A percentile compares a stretch with the other conserved stretches of the same genome.
phyloP scores from a whole-genome alignment of 148 eudicot genomes.

The Diospyros kaki region DNA sequence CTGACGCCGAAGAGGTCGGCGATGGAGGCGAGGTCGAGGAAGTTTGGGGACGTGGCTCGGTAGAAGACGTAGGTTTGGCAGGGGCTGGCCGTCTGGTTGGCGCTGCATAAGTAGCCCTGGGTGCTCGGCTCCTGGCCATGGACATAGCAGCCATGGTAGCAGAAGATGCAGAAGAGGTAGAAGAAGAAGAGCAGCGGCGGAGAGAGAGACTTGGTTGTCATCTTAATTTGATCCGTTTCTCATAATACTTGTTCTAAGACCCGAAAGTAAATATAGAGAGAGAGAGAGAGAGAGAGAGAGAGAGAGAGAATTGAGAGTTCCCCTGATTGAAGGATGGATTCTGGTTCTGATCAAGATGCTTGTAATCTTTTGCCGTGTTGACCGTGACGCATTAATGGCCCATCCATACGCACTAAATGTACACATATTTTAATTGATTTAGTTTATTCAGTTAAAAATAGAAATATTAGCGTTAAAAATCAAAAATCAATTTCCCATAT shows the following conservation, averaged over 20 bases:
- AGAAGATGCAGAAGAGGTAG: conserved; percentile 9
- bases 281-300: too few species aligned
- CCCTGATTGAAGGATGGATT: too few species aligned
- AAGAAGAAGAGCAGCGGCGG: conserved; percentile 15
- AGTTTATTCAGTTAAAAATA: too few species aligned
- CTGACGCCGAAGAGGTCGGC: conserved; percentile 73
- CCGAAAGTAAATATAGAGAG: not conserved
- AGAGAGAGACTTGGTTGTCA: conserved; percentile 7
- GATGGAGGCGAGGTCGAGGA: conserved; percentile 56
- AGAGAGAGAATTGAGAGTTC: too few species aligned
- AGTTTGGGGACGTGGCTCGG: conserved; percentile 37
- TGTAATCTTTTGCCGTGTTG: too few species aligned
- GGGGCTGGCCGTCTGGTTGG: conserved; percentile 37
- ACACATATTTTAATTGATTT: too few species aligned
- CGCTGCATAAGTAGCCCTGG: conserved; percentile 57
- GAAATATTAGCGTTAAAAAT: too few species aligned
- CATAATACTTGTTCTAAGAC: not conserved
- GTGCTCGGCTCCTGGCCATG: conserved; percentile 38
- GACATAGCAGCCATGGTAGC: conserved; percentile 9
- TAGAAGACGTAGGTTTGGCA: conserved; percentile 70
- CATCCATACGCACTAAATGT: too few species aligned
- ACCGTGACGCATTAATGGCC: too few species aligned
- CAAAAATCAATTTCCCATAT: too few species aligned
- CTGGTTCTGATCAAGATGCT: too few species aligned
- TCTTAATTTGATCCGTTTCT: conserved; percentile 17